Base-by-base conservation (phyloP, 2,329 filamentous ascomycete species). In the Chaetomiaceae sp. region DNA sequence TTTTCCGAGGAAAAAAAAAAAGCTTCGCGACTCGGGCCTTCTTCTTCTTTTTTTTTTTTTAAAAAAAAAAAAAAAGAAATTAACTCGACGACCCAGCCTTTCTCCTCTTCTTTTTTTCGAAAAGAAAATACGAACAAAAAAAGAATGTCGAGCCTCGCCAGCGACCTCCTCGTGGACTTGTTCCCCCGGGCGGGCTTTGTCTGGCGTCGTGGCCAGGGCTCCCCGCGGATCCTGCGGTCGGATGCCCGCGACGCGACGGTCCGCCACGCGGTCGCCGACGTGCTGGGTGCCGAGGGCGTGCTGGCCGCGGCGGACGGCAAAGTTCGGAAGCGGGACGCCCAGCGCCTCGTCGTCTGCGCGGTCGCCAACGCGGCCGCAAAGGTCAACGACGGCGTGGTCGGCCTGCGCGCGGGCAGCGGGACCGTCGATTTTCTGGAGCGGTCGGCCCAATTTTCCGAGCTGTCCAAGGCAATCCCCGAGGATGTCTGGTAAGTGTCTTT, bases 401-500 rank as follows among this genome's bases (percentile, higher is more conserved):
- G 49, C 16, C 42, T 47, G n/a, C 34, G 37, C 21, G 43, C 43
- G 30, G 13, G 21, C n/a, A 43, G 47, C 37, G 49, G 43, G 21
- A 40, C 48, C 19, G 39, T 44, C n/a, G 50, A 44, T 6, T 48
- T 39, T 23, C 27, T 48, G 3, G 30, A 27, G n/a, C 38, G 44
- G 19, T 14, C 39, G 3, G 39, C 33, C 23, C 4, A 39, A 17
- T 31, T 48, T 9, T 44, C 44, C 6, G 23, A 38, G 7, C 23
- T 51, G 14, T 13, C 27, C 10, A 5, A 10, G 8, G 20, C 37
- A 2, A 34, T 47, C 3, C n/a, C 43, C 9, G 39, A 38, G 13
- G 40, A 50, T n/a, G 25, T 50, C 37, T 50, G 41, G 48, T 50
- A 16, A 41, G 48, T 45, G 5, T 23, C 13, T 21, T n/a, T 21